Evolutionary conservation across 2,329 filamentous ascomycete genomes (phyloP).

Genomic region (Xylaria digitata): DNA sequence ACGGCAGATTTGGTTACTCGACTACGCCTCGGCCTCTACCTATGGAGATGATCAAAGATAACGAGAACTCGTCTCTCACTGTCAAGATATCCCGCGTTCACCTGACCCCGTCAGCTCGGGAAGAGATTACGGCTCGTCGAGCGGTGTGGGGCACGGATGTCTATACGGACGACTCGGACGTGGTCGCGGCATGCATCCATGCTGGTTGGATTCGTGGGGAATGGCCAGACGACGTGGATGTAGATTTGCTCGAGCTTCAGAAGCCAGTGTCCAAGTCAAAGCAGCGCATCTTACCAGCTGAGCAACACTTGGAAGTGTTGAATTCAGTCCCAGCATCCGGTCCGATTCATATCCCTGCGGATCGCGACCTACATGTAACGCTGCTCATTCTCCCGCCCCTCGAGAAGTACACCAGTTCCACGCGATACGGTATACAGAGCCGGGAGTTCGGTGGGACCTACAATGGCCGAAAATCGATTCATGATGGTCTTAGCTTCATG

Average conservation of each 20-base stretch:
- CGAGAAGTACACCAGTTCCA: conserved; percentile 78
- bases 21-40: conserved; percentile 79
- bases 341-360: conserved; percentile 71
- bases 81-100: conserved; percentile 87
- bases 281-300: conserved; percentile 45
- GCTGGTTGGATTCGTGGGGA: conserved; percentile 91
- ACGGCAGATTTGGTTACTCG: conserved; percentile 57
- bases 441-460: conserved; percentile 76
- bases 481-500: conserved; percentile 92
- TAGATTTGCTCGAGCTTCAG: conserved; percentile 71
- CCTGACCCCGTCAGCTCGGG: conserved; percentile 74
- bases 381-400: conserved; percentile 84
- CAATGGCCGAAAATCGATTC: conserved; percentile 58
- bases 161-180: conserved; percentile 95
- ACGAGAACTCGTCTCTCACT: conserved; percentile 90
- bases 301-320: conserved; percentile 57
- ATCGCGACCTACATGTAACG: conserved; percentile 87
- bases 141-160: conserved; percentile 94
- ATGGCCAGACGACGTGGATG: conserved; percentile 83
- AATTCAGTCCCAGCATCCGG: conserved; percentile 67
- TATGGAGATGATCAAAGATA: conserved; percentile 74
- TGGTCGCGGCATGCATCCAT: conserved; percentile 92
- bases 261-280: conserved; percentile 52
- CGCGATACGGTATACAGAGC: conserved; percentile 83
- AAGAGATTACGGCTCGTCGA: conserved; percentile 83